Percentiles rank a stretch among this genome's conserved stretches.
Conservation (phyloP, 768 basidiomycete genomes). For the Mycena polygramma region DNA sequence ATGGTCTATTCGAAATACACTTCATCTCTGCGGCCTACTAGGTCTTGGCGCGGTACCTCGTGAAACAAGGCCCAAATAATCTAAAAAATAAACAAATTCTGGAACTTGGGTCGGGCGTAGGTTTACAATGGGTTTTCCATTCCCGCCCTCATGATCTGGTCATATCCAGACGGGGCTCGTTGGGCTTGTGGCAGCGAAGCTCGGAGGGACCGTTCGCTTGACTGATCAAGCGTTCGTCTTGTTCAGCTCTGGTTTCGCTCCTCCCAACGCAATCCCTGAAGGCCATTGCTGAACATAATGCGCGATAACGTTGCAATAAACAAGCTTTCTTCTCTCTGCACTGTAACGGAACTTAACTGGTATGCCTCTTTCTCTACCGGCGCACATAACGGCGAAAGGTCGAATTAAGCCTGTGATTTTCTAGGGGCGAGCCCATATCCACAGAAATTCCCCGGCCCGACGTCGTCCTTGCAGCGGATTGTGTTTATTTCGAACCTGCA, state of each 20-base stretch:
- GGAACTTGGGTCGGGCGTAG: conserved; percentile 71
- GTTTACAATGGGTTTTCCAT: conserved; percentile 4
- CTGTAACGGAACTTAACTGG: conserved; percentile 87
- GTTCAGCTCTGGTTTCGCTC: conserved; percentile 29
- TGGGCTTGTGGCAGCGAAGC: conserved; percentile 82
- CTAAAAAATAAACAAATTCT: conserved; percentile 72
- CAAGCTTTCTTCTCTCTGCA: conserved; percentile 62
- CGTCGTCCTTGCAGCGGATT: conserved; percentile 91
- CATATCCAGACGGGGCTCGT: conserved; percentile 78
- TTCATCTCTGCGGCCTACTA: conserved; percentile 54
- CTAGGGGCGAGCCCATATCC: conserved; percentile 77
- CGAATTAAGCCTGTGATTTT: conserved; percentile 7
- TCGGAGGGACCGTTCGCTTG: conserved; percentile 80
- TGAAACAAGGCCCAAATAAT: conserved; percentile 62
- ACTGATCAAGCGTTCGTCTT: conserved; percentile 91
- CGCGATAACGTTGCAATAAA: conserved; percentile 78
- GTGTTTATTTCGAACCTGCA: conserved; percentile 95
- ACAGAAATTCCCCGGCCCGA: conserved; percentile 63
- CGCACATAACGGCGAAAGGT: neutral
- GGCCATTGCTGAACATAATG: conserved; percentile 87
- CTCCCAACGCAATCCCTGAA: conserved; percentile 47
- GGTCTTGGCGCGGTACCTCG: conserved; percentile 85
- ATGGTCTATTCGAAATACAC: conserved; percentile 22
- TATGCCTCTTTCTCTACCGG: conserved; percentile 49
- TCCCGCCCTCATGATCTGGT: conserved; percentile 2